Base-by-base conservation (phyloP, 2,329 filamentous ascomycete species). In the Botryotinia globosa region DNA sequence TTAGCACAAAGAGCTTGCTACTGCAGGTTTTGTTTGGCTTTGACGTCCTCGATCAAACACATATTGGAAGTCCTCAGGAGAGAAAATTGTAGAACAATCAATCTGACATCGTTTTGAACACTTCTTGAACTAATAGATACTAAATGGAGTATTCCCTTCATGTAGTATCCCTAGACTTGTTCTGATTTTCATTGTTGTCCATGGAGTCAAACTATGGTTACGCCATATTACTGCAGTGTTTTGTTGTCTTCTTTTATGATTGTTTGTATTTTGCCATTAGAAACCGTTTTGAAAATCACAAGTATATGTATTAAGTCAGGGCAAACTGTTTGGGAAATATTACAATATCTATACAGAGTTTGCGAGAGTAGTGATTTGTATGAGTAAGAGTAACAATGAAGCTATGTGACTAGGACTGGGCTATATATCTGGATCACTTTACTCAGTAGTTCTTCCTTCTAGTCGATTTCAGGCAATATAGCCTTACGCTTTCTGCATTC, bases 401-500 rank as follows among this genome's bases (percentile, higher is more conserved):
- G 12, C n/a, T n/a, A 7, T 54, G 12, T 54, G 12, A 54, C 14
- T 54, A n/a, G 5, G 10, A 0, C 48, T 54, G 5, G 5, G 6
- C 4, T 54, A 54, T 54, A 51, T 51, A 51, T 58, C 16, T 20
- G 29, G 16, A 29, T 8, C n/a, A 29, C 29, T 56, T 18, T 14
- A 18, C 56, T 58, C 8, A 34, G 18, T 34, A 22, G 18, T 34
- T 59, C 29, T 34, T 22, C 25, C 16, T 8, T 8, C 5, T 39
- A 2, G 6, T 25, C 14, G n/a, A 61, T 39, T 39, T 39, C 8
- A 9, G 58, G 1, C 6, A 5, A 61, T 34, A 14, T 54, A 66
- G 8, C 3, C 22, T 29, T 14, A 1, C 7, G 3, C 0, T 14
- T 20, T 1, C 0, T 39, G 37, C 9, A 34, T 18, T 25, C 5